phyloP scores from a whole-genome alignment of 768 basidiomycete genomes.

The Suillus brevipes region DNA sequence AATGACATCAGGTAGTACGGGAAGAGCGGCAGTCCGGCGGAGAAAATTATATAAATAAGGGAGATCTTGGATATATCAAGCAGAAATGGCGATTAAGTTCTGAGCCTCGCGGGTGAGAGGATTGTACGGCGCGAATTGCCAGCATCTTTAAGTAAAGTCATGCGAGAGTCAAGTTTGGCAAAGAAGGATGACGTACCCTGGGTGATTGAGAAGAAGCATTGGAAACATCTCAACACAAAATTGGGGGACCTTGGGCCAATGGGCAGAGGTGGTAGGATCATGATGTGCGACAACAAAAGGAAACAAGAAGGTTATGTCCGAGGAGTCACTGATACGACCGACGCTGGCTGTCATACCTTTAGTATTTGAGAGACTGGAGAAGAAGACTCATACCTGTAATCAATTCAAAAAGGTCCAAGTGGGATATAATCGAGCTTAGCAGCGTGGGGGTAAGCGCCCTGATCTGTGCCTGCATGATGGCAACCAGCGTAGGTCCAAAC shows the following conservation, averaged over 20 bases:
- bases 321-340: background rate
- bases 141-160: slow-evolving; percentile 6
- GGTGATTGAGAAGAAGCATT: slow-evolving; percentile 3
- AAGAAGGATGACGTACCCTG: background rate
- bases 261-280: slow-evolving; percentile 7
- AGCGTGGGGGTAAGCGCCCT: background rate
- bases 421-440: slow-evolving; percentile 7
- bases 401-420: slow-evolving; percentile 9
- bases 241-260: slow-evolving; percentile 11
- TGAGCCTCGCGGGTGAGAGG: slow-evolving; percentile 6
- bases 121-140: slow-evolving; percentile 14
- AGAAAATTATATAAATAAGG: background rate
- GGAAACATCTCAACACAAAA: slow-evolving; percentile 3
- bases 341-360: slow-evolving; percentile 4
- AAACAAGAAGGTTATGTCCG: slow-evolving; percentile 10
- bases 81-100: background rate
- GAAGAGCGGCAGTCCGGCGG: background rate
- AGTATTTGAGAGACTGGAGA: background rate
- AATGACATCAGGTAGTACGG: background rate
- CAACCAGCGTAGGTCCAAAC: background rate
- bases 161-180: background rate
- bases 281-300: slow-evolving; percentile 14
- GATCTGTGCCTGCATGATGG: slow-evolving; percentile 7
- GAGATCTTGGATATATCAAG: background rate
- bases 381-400: slow-evolving; percentile 2